Evolutionary conservation across 768 basidiomycete genomes (phyloP), one percentile per base, ranked within the genome.

Genomic region (Cantharellus anzutake): DNA sequence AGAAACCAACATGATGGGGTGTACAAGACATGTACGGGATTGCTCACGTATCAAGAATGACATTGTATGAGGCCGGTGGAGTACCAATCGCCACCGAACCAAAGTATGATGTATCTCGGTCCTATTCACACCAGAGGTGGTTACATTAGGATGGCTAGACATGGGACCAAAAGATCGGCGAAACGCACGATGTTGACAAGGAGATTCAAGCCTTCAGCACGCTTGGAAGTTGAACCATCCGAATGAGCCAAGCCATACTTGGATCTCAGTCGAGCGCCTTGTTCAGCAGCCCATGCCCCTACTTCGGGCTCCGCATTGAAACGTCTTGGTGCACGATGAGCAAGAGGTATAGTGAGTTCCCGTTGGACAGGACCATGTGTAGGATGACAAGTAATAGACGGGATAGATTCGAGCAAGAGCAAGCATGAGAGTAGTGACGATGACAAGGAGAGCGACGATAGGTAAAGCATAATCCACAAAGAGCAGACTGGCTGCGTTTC

Each of bases 11-110:
- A 14, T 4, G 56, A 14, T 41, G 14, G 51, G 61, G 5, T 52
- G 35, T 51, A 16, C 37, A 58, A 41, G 56, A 57, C 40, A 56
- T 39, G 51, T 42, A 5, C 52, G 38, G 20, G 51, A 7, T 53
- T 89, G 5, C 91, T 90, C 39, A 5, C 0, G 94, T 94, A 70
- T 97, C 94, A 20, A 97, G 76, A 40, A 92, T 86, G 63, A 96
- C 81, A 64, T 90, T 76, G 71, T 81, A 93, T 3, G 84, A 75
- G 35, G 78, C 76, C 0, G 88, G 76, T 2, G 93, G 93, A 0
- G 88, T 90, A 4, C 93, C 93, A 34, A 91, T 74, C 0, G 83
- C 82, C 53, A 94, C 64, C 0, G 84, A 79, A 11, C 86, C 88
- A 64, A 75, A 82, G 69, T 80, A 91, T 38, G 61, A 67, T 82